phyloP scores from a whole-genome alignment of 2,329 filamentous ascomycete genomes.

The Blastomyces silverae region DNA sequence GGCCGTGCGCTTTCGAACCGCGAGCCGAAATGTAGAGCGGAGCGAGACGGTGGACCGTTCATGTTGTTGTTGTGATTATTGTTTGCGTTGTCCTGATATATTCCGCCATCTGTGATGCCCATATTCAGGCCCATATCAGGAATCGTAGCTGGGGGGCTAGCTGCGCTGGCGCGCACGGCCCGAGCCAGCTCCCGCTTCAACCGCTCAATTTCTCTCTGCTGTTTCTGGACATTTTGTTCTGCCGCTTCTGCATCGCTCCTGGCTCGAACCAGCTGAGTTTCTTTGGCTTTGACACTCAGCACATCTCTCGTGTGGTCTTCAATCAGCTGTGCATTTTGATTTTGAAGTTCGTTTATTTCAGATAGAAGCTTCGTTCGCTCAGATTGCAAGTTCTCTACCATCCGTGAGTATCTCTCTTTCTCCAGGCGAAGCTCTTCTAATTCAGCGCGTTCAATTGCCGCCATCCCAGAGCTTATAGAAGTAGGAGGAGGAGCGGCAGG shows the following conservation, averaged over 20 bases:
- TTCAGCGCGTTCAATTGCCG: constrained; percentile 80
- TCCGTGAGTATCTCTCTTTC: constrained; percentile 67
- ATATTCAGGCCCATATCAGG: constrained; percentile 52
- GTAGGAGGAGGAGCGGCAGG: constrained; percentile 42
- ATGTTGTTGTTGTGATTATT: constrained; percentile 22
- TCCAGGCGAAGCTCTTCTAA: constrained; percentile 79
- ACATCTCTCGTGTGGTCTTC: constrained; percentile 96
- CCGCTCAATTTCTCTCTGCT: constrained; percentile 82
- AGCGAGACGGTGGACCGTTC: constrained; percentile 25
- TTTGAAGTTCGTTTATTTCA: constrained; percentile 89
- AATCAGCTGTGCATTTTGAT: constrained; percentile 92
- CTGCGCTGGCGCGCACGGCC: constrained; percentile 37
- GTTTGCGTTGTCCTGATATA: constrained; percentile 35
- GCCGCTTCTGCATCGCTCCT: constrained; percentile 83
- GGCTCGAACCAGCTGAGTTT: constrained; percentile 90
- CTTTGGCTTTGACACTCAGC: constrained; percentile 94
- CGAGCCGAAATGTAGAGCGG: constrained; percentile 34
- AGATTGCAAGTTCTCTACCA: constrained; percentile 71
- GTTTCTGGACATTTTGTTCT: constrained; percentile 75
- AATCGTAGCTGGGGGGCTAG: constrained; percentile 33
- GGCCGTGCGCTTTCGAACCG: constrained; percentile 39
- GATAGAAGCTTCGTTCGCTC: constrained; percentile 76
- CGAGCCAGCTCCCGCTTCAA: constrained; percentile 75
- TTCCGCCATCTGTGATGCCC: constrained; percentile 46
- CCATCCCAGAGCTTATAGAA: constrained; percentile 57